Conservation (phyloP, 192 early-diverging fungal species). For the Mortierella antarctica region DNA sequence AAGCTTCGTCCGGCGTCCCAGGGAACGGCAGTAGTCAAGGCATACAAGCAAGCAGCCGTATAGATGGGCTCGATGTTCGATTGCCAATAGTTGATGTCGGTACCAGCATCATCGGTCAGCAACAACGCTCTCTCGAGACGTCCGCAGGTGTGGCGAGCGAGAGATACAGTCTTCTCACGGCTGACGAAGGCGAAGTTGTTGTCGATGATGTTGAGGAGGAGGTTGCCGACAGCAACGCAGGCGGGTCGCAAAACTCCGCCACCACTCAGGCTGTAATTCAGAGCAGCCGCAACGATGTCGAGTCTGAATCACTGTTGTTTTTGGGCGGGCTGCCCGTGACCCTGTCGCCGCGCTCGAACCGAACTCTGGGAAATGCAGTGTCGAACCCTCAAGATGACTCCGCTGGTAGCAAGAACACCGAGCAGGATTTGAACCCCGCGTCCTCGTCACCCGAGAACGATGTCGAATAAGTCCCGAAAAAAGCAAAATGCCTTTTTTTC, state of each 20-base stretch:
- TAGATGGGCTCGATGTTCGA: slow-evolving; percentile 13
- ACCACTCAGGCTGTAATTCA: slow-evolving; percentile 48
- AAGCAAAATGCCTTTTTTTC: no score
- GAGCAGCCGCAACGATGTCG: slow-evolving; percentile 49
- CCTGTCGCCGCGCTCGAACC: slow-evolving; percentile 30
- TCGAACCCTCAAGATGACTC: not conserved
- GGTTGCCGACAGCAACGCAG: slow-evolving; percentile 9
- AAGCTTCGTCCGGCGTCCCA: not conserved
- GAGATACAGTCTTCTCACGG: not conserved
- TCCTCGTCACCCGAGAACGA: no score
- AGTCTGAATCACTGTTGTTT: slow-evolving; percentile 47
- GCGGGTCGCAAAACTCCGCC: slow-evolving; percentile 25
- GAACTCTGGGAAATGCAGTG: slow-evolving; percentile 4
- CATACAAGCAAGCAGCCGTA: slow-evolving; percentile 12
- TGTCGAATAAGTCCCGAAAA: no score
- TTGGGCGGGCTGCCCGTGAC: slow-evolving; percentile 43
- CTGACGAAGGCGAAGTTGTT: slow-evolving; percentile 22
- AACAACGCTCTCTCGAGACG: not conserved
- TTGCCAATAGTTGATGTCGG: slow-evolving; percentile 9
- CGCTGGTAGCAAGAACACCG: no score
- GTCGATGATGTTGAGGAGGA: slow-evolving; percentile 8
- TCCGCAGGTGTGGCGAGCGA: no score
- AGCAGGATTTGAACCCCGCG: no score
- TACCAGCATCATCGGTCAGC: slow-evolving; percentile 2
- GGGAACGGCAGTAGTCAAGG: not conserved